Conservation (phyloP, 345 rosid genomes). For the Chamaenerion angustifolium region DNA sequence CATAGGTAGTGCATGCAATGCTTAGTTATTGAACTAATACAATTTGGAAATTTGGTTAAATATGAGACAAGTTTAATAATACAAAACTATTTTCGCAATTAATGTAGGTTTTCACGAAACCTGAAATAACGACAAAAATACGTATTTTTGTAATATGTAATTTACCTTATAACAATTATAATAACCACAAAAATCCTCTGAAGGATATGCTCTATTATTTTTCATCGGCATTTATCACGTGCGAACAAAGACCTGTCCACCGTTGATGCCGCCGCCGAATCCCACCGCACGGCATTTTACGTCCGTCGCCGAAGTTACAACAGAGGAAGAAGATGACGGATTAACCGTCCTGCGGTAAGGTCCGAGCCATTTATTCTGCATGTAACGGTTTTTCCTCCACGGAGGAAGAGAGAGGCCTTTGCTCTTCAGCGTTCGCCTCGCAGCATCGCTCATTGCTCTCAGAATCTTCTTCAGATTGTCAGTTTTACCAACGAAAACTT, state of each 20-base stretch:
- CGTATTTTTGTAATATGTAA: no score
- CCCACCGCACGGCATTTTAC: conserved; percentile 60
- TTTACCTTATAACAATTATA: no score
- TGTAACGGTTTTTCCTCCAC: conserved; percentile 84
- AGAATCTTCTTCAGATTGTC: conserved; percentile 58
- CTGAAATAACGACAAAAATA: no score
- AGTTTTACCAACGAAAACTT: conserved; percentile 37
- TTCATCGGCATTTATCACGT: conserved; percentile 1
- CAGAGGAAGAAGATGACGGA: conserved; percentile 13
- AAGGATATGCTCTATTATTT: neutral
- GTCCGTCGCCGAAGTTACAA: conserved; percentile 15
- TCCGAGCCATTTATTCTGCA: conserved; percentile 83
- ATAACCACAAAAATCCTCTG: neutral
- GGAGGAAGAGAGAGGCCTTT: conserved; percentile 60
- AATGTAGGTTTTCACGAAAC: no score
- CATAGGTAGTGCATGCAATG: no score
- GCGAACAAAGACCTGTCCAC: conserved; percentile 7
- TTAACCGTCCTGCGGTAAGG: conserved; percentile 50
- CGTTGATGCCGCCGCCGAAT: conserved; percentile 30
- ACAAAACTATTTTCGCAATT: no score
- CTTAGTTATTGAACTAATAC: no score
- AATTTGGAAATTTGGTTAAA: no score
- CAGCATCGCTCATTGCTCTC: conserved; percentile 40
- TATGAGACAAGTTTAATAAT: no score
- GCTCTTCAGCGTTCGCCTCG: conserved; percentile 50